Evolutionary conservation across 2,329 filamentous ascomycete species (phyloP).

Genomic region (Didymella sp.): DNA sequence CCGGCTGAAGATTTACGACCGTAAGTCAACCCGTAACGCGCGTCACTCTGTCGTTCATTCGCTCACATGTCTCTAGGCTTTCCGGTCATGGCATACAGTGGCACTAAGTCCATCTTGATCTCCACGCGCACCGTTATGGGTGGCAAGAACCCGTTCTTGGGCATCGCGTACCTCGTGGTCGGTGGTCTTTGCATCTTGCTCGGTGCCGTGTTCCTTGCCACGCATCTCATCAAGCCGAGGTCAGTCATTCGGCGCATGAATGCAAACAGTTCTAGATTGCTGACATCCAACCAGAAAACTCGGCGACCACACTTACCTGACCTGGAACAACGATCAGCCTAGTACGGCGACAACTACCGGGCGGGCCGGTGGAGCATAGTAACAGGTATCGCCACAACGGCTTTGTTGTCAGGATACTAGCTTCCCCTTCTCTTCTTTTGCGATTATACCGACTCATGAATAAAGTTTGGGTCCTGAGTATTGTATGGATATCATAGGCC

Average conservation of each 20-base stretch:
- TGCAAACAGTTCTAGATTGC: constrained; percentile 7
- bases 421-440: constrained; percentile 23
- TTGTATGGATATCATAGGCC: constrained; percentile 40
- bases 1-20: constrained; percentile 74
- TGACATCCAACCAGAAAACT: constrained; percentile 72
- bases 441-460: constrained; percentile 21
- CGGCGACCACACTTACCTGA: constrained; percentile 95
- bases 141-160: constrained; percentile 92
- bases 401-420: constrained; percentile 24
- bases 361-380: constrained; percentile 48
- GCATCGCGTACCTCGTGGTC: constrained; percentile 94
- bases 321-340: constrained; percentile 82
- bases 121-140: constrained; percentile 92
- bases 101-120: constrained; percentile 88
- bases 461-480: constrained; percentile 27
- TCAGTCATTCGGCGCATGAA: constrained; percentile 54
- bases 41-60: constrained; percentile 2
- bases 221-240: constrained; percentile 90
- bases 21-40: constrained; percentile 62
- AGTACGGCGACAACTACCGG: constrained; percentile 62
- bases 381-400: constrained; percentile 19
- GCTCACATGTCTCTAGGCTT: constrained; percentile 68
- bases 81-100: constrained; percentile 77
- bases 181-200: constrained; percentile 91
- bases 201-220: constrained; percentile 85